Evolutionary conservation across 257 asterid genomes (phyloP), one percentile per base, ranked within the genome.

Genomic region (Plectranthus barbatus): DNA sequence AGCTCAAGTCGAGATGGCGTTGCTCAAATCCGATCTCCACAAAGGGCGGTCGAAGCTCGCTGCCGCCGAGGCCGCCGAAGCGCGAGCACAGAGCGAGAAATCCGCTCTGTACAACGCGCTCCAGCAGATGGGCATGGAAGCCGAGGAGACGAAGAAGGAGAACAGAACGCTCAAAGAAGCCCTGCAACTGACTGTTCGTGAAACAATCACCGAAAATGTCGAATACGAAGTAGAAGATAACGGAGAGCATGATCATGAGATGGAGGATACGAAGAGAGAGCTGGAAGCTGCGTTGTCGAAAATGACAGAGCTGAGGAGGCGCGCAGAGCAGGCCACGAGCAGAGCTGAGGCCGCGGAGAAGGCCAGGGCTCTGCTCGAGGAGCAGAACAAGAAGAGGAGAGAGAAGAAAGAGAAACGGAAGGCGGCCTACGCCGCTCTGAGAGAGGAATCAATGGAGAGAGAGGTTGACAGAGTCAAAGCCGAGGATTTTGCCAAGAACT

Each of bases 341-440:
- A 72, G 97, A 42, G 97, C 97, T 0, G 94, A 89, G 55, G 86
- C 81, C 0, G 95, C 94, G 0, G 97, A 86, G 66, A 90, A 75
- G 49, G 83, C 77, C 1, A 86, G 80, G 49, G 45, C 39, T 0
- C 73, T 20, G 14, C 64, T 90, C 49, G 95, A 86, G 71, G 86
- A 76, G 31, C 67, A 78, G 75, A 73, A 78, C 18, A 84, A 58
- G 81, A 79, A 65, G 72, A 64, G 83, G 72, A 83, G 71, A 62
- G 87, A 86, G 61, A 77, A 62, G 0, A 80, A 70, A 47, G 84
- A 77, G 33, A 77, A 70, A 72, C 74, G 84, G 44, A 83, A 65
- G 67, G 91, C 86, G 1, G 91, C 86, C 7, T 57, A 72, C 4
- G 76, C 67, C 3, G 89, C 86, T 9, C 71, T 86, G 3, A 79